phyloP scores from a whole-genome alignment of 805 yeast genomes.

The Candida nonsorbophila region DNA sequence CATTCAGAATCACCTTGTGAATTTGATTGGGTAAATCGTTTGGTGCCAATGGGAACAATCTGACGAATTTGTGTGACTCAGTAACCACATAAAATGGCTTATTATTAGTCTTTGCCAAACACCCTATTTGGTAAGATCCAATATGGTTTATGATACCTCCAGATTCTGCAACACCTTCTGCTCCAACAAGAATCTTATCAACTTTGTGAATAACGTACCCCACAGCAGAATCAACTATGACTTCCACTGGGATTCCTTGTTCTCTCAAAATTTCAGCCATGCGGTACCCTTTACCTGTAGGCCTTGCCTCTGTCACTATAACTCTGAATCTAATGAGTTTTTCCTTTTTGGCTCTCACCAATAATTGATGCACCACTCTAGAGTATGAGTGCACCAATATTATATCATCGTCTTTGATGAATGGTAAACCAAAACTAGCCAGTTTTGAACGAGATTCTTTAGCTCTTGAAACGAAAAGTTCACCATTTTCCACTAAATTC shows the following conservation, averaged over 20 bases:
- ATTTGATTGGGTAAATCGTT: slow-evolving; percentile 70
- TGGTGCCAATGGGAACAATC: slow-evolving; percentile 91
- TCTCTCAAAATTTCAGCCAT: slow-evolving; percentile 66
- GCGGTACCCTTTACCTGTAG: slow-evolving; percentile 66
- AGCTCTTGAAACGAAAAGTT: slow-evolving; percentile 85
- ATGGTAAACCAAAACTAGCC: slow-evolving; percentile 82
- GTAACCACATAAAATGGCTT: slow-evolving; percentile 93
- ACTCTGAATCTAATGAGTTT: slow-evolving; percentile 81
- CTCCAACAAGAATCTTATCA: slow-evolving; percentile 93
- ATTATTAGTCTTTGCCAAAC: slow-evolving; percentile 81
- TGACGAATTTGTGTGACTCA: slow-evolving; percentile 92
- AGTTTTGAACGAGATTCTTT: slow-evolving; percentile 83
- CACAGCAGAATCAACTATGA: slow-evolving; percentile 89
- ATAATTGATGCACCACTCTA: slow-evolving; percentile 78
- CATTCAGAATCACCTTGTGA: slow-evolving; percentile 13
- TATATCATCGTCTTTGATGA: slow-evolving; percentile 89
- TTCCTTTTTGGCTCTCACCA: slow-evolving; percentile 68
- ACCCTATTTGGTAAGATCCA: slow-evolving; percentile 93
- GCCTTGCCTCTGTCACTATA: slow-evolving; percentile 89
- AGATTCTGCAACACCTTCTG: slow-evolving; percentile 98
- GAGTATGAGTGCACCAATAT: slow-evolving; percentile 88
- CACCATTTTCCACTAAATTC: slow-evolving; percentile 90
- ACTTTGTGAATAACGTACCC: slow-evolving; percentile 89
- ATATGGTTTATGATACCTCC: slow-evolving; percentile 96
- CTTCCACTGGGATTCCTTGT: slow-evolving; percentile 77